Conservation (phyloP, 495 filamentous ascomycete species). For the Tuber aestivum region DNA sequence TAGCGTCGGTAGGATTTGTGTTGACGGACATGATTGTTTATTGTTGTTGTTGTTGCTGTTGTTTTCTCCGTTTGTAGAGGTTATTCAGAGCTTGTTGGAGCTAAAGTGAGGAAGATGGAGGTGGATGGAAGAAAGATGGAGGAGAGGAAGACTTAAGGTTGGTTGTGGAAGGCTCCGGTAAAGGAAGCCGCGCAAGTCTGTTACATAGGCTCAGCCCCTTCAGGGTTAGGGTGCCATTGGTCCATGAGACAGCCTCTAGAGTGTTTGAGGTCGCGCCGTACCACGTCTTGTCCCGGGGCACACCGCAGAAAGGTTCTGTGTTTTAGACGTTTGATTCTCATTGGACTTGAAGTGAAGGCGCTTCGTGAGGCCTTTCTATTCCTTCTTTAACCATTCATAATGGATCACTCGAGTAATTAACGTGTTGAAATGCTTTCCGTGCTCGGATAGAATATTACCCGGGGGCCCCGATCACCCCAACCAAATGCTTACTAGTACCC, state of each 20-base stretch:
- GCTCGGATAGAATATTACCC: neutral
- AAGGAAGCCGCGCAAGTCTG: neutral
- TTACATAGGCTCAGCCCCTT: neutral
- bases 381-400: neutral
- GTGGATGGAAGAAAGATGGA: neutral
- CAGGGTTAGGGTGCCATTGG: neutral
- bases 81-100: neutral
- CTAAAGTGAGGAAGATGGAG: neutral
- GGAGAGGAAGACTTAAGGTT: neutral
- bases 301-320: neutral
- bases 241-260: neutral
- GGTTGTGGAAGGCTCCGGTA: neutral
- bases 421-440: neutral
- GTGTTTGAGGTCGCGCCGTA: neutral
- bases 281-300: neutral
- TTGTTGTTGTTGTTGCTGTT: too few relatives aligned
- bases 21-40: constrained; percentile 12
- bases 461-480: neutral
- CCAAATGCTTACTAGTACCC: too few relatives aligned
- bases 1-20: constrained; percentile 23
- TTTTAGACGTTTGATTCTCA: neutral
- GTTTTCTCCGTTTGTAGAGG: neutral
- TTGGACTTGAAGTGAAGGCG: neutral
- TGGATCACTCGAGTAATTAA: neutral
- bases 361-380: neutral